Evolutionary conservation across 2,329 filamentous ascomycete genomes (phyloP).

Genomic region (Pseudodiploospora longispora): DNA sequence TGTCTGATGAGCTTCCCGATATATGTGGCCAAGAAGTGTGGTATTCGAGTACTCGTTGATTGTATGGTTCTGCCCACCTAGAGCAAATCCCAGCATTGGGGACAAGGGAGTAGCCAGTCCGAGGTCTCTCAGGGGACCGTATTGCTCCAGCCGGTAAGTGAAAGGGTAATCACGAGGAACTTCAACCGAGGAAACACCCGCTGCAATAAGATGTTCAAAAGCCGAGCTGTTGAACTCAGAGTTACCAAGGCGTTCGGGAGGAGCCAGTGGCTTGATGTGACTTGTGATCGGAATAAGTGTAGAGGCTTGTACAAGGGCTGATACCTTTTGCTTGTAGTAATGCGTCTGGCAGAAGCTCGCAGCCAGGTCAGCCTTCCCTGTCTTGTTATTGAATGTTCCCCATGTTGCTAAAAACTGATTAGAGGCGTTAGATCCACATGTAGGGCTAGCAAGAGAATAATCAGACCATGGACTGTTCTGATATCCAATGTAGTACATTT

Average conservation of each 20-base stretch:
- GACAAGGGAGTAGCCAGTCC: constrained; percentile 15
- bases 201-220: constrained; percentile 23
- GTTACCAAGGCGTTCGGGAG: constrained; percentile 8
- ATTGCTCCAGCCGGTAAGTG: constrained; percentile 17
- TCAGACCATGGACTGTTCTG: constrained; percentile 20
- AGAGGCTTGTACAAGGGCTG: constrained; percentile 16
- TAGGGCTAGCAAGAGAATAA: constrained; percentile 20
- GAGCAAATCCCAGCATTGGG: constrained; percentile 26
- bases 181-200: not conserved
- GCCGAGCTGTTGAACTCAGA: constrained; percentile 26
- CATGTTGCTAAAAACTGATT: constrained; percentile 3
- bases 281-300: constrained; percentile 9
- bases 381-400: not conserved
- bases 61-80: constrained; percentile 12
- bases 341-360: constrained; percentile 3
- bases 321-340: constrained; percentile 5
- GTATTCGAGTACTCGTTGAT: constrained; percentile 7
- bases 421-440: not conserved
- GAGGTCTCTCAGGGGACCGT: constrained; percentile 8
- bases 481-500: constrained; percentile 1
- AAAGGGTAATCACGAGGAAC: constrained; percentile 20
- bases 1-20: constrained; percentile 18
- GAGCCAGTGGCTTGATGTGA: no score
- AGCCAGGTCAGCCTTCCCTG: not conserved
- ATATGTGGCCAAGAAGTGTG: constrained; percentile 9